Conservation (phyloP, 2,329 filamentous ascomycete species). For the Fusarium decemcellulare region DNA sequence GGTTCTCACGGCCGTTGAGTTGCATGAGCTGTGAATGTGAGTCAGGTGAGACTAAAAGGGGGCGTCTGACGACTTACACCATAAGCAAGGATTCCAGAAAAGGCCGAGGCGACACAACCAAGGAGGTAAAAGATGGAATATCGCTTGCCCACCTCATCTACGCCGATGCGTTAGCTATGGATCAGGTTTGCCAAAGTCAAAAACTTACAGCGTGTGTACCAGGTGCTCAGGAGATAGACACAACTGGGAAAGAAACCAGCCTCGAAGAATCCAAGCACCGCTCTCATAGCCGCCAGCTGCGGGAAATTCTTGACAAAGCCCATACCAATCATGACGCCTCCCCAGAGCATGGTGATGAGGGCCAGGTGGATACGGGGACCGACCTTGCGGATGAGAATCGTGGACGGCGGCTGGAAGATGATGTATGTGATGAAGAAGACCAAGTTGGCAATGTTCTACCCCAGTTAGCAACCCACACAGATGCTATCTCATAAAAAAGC, state of each 20-base stretch:
- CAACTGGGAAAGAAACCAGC: constrained; percentile 80
- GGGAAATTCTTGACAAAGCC: constrained; percentile 70
- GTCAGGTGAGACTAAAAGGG: background rate
- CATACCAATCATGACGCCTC: constrained; percentile 74
- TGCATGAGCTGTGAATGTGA: constrained; percentile 68
- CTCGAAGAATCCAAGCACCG: constrained; percentile 75
- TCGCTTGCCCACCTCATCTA: constrained; percentile 77
- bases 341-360: constrained; percentile 71
- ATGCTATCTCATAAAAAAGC: too few species aligned
- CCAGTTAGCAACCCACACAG: background rate
- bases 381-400: constrained; percentile 76
- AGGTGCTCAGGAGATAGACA: constrained; percentile 80
- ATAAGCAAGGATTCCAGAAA: constrained; percentile 78
- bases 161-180: background rate
- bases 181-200: rapidly evolving
- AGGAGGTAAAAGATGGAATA: constrained; percentile 80
- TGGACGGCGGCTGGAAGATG: constrained; percentile 79
- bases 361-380: constrained; percentile 72
- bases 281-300: constrained; percentile 67
- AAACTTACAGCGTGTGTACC: constrained; percentile 75
- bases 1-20: constrained; percentile 67
- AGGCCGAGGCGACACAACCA: constrained; percentile 75
- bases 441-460: constrained; percentile 74
- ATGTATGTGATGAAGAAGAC: constrained; percentile 84
- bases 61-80: constrained; percentile 62